These are phyloP conservation scores for Exsudoporus frostii DNA, from an alignment of 768 basidiomycete genomes.

Conservation along the genomic window DNA sequence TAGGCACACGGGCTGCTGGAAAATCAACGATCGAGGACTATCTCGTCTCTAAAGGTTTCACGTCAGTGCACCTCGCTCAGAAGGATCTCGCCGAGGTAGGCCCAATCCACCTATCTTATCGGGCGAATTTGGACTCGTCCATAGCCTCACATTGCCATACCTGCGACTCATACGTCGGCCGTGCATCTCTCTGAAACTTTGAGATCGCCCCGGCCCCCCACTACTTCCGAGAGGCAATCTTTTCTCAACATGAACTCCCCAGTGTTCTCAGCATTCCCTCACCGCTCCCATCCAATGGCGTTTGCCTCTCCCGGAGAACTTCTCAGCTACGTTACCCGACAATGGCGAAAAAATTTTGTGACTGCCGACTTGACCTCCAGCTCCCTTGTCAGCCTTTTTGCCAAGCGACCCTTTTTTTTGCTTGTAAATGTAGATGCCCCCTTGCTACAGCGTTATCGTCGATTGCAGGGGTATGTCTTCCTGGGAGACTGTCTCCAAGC, in stretches of 20 bases:
- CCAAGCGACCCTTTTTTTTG: conserved; percentile 88
- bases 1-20: conserved; percentile 62
- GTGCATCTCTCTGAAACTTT: neutral
- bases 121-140: neutral
- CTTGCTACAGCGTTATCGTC: conserved; percentile 59
- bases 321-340: conserved; percentile 70
- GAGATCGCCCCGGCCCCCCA: neutral
- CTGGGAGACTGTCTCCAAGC: neutral
- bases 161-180: neutral
- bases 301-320: conserved; percentile 53
- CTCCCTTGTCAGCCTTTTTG: conserved; percentile 61
- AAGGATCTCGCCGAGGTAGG: conserved; percentile 19
- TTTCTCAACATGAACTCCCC: conserved; percentile 24
- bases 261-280: conserved; percentile 11
- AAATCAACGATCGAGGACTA: conserved; percentile 60
- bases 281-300: conserved; percentile 20
- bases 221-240: conserved; percentile 7
- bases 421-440: conserved; percentile 84
- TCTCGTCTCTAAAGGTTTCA: conserved; percentile 58
- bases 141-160: conserved; percentile 7
- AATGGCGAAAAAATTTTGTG: conserved; percentile 81
- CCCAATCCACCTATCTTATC: neutral
- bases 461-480: conserved; percentile 48
- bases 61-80: conserved; percentile 40
- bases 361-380: conserved; percentile 65